Percentiles rank a stretch among this genome's conserved stretches.
These are phyloP conservation scores for Ziziphus jujuba DNA, from an alignment of 306 rosid species.

Conservation along the genomic window DNA sequence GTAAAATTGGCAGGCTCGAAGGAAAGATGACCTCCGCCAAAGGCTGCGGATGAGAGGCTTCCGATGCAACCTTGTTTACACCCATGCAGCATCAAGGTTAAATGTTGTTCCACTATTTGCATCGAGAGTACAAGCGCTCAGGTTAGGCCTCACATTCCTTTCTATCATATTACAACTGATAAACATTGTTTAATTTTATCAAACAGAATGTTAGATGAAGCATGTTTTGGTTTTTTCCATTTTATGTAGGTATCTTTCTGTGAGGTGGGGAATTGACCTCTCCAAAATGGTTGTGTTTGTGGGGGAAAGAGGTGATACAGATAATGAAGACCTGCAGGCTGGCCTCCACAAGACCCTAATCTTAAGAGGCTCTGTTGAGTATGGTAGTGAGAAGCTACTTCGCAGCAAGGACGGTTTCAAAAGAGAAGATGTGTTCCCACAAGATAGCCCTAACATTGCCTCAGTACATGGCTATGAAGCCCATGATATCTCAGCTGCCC, in stretches of 20 bases:
- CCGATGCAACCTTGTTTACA: constrained; percentile 71
- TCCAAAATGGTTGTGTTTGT: constrained; percentile 57
- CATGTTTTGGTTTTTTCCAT: neutral
- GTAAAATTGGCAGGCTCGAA: constrained; percentile 41
- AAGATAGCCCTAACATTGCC: constrained; percentile 56
- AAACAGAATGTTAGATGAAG: neutral
- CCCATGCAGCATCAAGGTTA: constrained; percentile 58
- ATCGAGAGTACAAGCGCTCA: constrained; percentile 73
- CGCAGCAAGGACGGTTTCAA: constrained; percentile 49
- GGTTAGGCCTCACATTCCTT: constrained; percentile 39
- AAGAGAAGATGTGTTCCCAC: constrained; percentile 52
- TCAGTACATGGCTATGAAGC: constrained; percentile 38
- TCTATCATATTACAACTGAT: neutral
- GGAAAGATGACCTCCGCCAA: constrained; percentile 57
- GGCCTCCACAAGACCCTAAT: constrained; percentile 73
- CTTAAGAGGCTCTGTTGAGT: constrained; percentile 51
- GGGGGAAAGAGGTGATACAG: constrained; percentile 82
- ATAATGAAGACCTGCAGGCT: constrained; percentile 59
- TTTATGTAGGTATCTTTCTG: constrained; percentile 63
- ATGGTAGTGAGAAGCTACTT: constrained; percentile 64
- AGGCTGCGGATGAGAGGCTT: constrained; percentile 79
- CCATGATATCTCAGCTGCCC: constrained; percentile 47
- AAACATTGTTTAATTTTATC: neutral
- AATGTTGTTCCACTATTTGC: constrained; percentile 70
- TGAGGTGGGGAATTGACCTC: constrained; percentile 79